Evolutionary conservation across 768 basidiomycete species (phyloP).

Genomic region (Leucocoprinus birnbaumii): DNA sequence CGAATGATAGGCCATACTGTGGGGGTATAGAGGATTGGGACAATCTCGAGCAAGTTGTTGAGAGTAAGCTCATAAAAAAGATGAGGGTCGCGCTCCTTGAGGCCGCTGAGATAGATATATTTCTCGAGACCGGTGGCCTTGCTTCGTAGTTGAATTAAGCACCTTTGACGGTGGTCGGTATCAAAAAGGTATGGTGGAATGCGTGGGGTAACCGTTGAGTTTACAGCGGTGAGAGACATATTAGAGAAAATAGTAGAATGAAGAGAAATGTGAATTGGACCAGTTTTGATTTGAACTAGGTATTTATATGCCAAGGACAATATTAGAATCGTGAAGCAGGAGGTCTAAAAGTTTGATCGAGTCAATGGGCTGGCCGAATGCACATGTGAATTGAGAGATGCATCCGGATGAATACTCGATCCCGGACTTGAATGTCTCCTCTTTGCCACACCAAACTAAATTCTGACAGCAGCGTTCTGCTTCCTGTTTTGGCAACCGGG

Average conservation of each 20-base stretch:
- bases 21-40: constrained; percentile 75
- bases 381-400: constrained; percentile 26
- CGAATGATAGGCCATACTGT: constrained; percentile 43
- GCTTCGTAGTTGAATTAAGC: constrained; percentile 55
- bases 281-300: background rate
- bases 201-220: constrained; percentile 17
- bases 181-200: constrained; percentile 47
- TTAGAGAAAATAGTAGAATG: constrained; percentile 9
- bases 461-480: constrained; percentile 14
- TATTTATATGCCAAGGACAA: constrained; percentile 23
- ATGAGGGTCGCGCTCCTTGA: constrained; percentile 59
- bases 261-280: background rate
- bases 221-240: constrained; percentile 10
- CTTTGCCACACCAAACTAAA: constrained; percentile 5
- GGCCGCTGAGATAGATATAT: constrained; percentile 66
- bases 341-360: constrained; percentile 16
- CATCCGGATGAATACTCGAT: constrained; percentile 20
- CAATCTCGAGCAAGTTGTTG: constrained; percentile 60
- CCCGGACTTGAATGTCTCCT: constrained; percentile 4
- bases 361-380: constrained; percentile 5
- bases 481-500: constrained; percentile 28
- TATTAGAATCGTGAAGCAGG: constrained; percentile 14
- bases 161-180: constrained; percentile 54
- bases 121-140: constrained; percentile 58
- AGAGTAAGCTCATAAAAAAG: constrained; percentile 67